These are phyloP conservation scores for Gymnopus androsaceus DNA, from an alignment of 1,284 basidiomycete genomes.

Conservation along the genomic window DNA sequence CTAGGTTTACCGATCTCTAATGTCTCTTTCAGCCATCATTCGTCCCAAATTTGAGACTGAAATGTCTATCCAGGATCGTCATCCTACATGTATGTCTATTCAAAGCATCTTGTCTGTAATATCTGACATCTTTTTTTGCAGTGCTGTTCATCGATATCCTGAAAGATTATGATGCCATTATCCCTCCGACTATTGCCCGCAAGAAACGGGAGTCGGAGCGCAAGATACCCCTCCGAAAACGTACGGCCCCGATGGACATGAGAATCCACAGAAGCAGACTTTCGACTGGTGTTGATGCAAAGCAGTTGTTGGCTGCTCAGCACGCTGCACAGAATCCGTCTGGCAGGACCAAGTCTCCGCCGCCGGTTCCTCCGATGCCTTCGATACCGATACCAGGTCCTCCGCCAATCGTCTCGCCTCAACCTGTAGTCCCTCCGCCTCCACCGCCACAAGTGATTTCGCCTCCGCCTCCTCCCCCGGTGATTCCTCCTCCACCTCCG, in stretches of 20 bases:
- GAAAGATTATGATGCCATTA: conserved; percentile 71
- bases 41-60: conserved; percentile 83
- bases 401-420: conserved; percentile 19
- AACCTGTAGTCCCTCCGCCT: conserved; percentile 11
- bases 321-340: conserved; percentile 60
- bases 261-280: conserved; percentile 73
- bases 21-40: conserved; percentile 60
- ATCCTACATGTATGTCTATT: conserved; percentile 63
- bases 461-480: conserved; percentile 34
- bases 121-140: conserved; percentile 24
- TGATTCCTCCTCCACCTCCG: conserved; percentile 29
- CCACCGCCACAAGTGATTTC: conserved; percentile 22
- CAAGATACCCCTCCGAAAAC: conserved; percentile 79
- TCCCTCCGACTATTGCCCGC: conserved; percentile 79
- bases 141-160: conserved; percentile 86
- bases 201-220: conserved; percentile 88
- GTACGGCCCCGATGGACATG: conserved; percentile 88
- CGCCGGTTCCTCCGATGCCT: conserved; percentile 30
- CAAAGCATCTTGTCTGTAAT: not conserved
- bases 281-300: conserved; percentile 73
- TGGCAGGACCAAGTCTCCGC: conserved; percentile 42
- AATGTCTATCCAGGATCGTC: conserved; percentile 84
- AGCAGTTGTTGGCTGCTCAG: conserved; percentile 81
- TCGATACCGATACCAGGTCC: conserved; percentile 25
- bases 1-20: not conserved